Base-by-base conservation (phyloP, 2,329 filamentous ascomycete species). In the Cryphonectria naterciae region DNA sequence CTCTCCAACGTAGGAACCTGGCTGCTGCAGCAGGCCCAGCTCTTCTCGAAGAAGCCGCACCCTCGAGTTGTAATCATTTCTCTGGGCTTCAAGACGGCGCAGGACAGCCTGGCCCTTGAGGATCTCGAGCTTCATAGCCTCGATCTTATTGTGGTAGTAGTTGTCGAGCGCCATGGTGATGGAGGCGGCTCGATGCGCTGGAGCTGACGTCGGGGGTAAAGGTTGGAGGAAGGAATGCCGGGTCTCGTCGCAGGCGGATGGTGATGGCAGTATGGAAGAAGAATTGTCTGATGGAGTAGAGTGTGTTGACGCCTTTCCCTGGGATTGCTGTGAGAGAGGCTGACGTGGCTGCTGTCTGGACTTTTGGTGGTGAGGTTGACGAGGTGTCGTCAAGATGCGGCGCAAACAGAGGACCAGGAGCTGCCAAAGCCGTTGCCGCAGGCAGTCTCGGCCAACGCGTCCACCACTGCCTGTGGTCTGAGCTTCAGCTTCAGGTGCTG, bases 111-210 rank as follows among this genome's bases (percentile, higher is more conserved):
- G 96, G 70, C 96, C 95, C 85, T 98, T 95, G 82, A 99, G 95
- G 81, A 99, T 99, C 89, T 99, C 95, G 82, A 99, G 94, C 92
- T 98, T 98, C 93, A 98, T 97, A 82, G 93, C 91, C 93, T 99
- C 96, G 85, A 98, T 98, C 88, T 99, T 99, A 88, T 98, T 98
- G 85, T 96, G 93, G 84, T 97, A 99, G 86, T 98, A 99, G 84
- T 93, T 97, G 84, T 98, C 96, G 85, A 99, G 93, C 89, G 95
- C 95, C 96, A 99, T 99, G 81, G 80, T 91, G 88, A 72, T 65
- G 74, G 74, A 71, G 72, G 72, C 68, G 72, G 72, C 68, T 68
- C 67, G 37, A n/a, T 61, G 67, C 54, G 69, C 61, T 67, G 56
- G 63, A 64, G 73, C 60, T 73, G 70, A 70, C 61, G 62, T 70